Percentiles rank a stretch among this genome's conserved stretches.
Conservation (phyloP, 371 early-diverging fungal species). For the Syncephalastrum sp. region DNA sequence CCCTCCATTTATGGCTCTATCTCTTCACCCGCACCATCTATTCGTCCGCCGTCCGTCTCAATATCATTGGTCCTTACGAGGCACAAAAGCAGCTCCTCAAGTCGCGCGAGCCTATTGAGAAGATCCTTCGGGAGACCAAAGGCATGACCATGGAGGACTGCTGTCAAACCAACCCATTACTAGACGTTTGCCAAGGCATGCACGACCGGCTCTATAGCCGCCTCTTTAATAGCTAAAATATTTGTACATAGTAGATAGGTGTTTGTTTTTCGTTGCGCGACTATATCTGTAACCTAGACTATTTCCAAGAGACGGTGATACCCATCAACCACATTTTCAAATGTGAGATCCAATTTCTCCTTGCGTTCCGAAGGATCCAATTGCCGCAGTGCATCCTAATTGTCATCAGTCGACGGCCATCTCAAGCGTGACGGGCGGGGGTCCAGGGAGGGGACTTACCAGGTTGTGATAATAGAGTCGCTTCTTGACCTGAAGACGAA, state of each 20-base stretch:
- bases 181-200: slow-evolving; percentile 87
- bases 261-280: background rate
- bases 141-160: slow-evolving; percentile 53
- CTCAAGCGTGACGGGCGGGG: too few species aligned
- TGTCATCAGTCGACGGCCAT: slow-evolving; percentile 1
- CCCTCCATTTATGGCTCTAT: slow-evolving; percentile 77
- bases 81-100: slow-evolving; percentile 74
- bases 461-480: slow-evolving; percentile 77
- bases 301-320: slow-evolving; percentile 70
- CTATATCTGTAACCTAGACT: slow-evolving; percentile 20
- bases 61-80: slow-evolving; percentile 85
- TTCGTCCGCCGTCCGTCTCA: slow-evolving; percentile 88
- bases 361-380: slow-evolving; percentile 67
- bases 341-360: slow-evolving; percentile 76
- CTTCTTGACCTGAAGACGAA: slow-evolving; percentile 80
- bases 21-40: slow-evolving; percentile 79
- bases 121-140: slow-evolving; percentile 42
- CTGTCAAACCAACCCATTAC: slow-evolving; percentile 69
- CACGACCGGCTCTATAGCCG: slow-evolving; percentile 88
- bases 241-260: too few species aligned
- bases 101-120: slow-evolving; percentile 56
- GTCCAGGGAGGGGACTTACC: slow-evolving; percentile 30
- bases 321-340: slow-evolving; percentile 71
- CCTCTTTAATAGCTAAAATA: slow-evolving; percentile 76
- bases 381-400: slow-evolving; percentile 59